Conservation (phyloP, 768 basidiomycete genomes). For the Hygrophoropsis aurantiaca region DNA sequence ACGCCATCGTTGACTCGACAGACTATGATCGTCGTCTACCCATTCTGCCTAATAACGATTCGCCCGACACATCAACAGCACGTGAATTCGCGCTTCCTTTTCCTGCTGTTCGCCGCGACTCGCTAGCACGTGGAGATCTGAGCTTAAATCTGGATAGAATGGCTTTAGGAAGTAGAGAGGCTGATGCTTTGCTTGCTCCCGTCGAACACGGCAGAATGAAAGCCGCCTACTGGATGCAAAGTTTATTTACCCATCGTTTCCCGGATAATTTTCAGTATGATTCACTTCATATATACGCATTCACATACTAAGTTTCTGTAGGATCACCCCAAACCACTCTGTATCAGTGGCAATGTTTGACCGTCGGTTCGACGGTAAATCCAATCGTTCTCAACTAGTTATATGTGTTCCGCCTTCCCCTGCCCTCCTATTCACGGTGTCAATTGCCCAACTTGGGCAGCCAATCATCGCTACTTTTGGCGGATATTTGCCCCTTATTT, state of each 20-base stretch:
- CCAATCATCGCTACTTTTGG: constrained; percentile 41
- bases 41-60: constrained; percentile 39
- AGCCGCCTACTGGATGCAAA: constrained; percentile 73
- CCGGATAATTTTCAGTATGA: constrained; percentile 43
- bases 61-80: constrained; percentile 30
- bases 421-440: constrained; percentile 48
- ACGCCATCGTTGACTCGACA: constrained; percentile 34
- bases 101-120: constrained; percentile 32
- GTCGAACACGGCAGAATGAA: constrained; percentile 67
- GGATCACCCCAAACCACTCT: constrained; percentile 41
- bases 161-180: constrained; percentile 56
- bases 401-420: constrained; percentile 52
- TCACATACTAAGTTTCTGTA: constrained; percentile 20
- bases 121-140: constrained; percentile 52
- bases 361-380: constrained; percentile 57
- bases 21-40: constrained; percentile 34
- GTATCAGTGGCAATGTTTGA: constrained; percentile 67
- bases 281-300: neutral
- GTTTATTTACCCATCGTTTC: constrained; percentile 49
- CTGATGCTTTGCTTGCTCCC: constrained; percentile 38
- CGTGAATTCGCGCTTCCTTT: constrained; percentile 31
- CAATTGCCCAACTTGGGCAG: constrained; percentile 37
- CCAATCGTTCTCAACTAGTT: constrained; percentile 52
- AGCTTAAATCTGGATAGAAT: constrained; percentile 67
- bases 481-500: constrained; percentile 43